Evolutionary conservation across 805 yeast genomes (phyloP), one percentile per base, ranked within the genome.

Genomic region (Pichia deserticola): DNA sequence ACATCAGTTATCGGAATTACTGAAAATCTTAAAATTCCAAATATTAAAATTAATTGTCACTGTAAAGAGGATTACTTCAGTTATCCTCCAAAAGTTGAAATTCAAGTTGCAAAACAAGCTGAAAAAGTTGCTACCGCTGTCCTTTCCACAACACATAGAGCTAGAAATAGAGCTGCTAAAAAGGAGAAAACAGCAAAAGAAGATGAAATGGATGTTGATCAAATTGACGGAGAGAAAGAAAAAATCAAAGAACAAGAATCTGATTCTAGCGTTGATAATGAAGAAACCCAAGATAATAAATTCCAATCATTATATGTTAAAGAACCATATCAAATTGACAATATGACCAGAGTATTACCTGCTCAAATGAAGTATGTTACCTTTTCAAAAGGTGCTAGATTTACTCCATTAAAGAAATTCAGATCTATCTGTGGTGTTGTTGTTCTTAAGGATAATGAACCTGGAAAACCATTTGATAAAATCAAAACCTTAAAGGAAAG

Each of bases 71-170:
- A 84, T 52, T 70, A 79, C 50, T 93, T 90, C 71, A 88, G 79
- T 45, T 93, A 92, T 65, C 98, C 98, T 45, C 92, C 96, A 48
- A 87, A 85, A 71, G 73, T 77, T 13, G 95, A 87, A 63, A 90
- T 82, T 59, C 78, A 82, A 42, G 82, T 82, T 53, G 86, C 81
- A 57, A 86, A 87, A 63, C 89, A 83, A 48, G 88, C 90, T 4
- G 97, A 89, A 65, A 89, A 87, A 71, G 78, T 89, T 44, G 86
- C 89, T 2, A 87, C 96, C 40, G 99, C 97, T 3, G 96, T 93
- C 13, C 75, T 93, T 49, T 89, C 97, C 3, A 92, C 97, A 0
- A 92, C 99, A 3, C 88, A 83, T 15, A 84, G 83, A 65, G 97
- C 97, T n/a, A 88, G 86, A 66, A 93, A 92, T 35, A 82, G 97